Evolutionary conservation across 257 asterid species (phyloP), one percentile per base, ranked within the genome.

Genomic region (Nyctanthes arbortristis): DNA sequence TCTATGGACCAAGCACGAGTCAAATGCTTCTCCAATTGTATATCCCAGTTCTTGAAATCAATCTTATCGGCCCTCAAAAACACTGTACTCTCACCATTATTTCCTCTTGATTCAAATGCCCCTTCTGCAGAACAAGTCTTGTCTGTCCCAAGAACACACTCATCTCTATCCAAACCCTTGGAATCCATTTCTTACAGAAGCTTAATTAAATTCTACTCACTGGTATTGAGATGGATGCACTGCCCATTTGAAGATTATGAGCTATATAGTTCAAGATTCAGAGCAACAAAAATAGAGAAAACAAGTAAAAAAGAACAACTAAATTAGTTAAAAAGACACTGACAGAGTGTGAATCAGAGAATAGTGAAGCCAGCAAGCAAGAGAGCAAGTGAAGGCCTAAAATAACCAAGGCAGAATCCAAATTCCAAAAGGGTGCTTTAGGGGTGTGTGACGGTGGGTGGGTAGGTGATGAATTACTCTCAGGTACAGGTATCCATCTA

Each of bases 41-140:
- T 77, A 78, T 86, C 92, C 89, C 87, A 84, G 6, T 76, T 71
- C 79, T 81, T 86, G 80, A 86, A 84, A 81, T 86, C 89, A 76
- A 86, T 84, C 82, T 43, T 75, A 65, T 86, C 92, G 25, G 92
- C 92, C 75, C 92, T 78, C 81, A 84, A 43, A 45, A 77, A 75
- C 69, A 73, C 75, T 62, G 20, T 64, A 22, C 61, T 52, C 36
- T 57, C 75, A 57, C 29, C 36, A n/a, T 64, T 45, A 18, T 65
- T 70, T 22, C 30, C 61, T 64, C 75, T 70, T 70, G 40, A 9
- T 47, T 73, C 82, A 72, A 66, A 2, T 36, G 49, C 66, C 31
- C 59, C 77, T 32, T 52, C 63, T 49, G 68, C 77, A 8, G 39
- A 2, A 1, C 28, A n/a, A n/a, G n/a, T 61, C 39, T 65, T 77